These are phyloP conservation scores for Trypanosoma melophagium DNA, from an alignment of 208 protist genomes.

Conservation along the genomic window DNA sequence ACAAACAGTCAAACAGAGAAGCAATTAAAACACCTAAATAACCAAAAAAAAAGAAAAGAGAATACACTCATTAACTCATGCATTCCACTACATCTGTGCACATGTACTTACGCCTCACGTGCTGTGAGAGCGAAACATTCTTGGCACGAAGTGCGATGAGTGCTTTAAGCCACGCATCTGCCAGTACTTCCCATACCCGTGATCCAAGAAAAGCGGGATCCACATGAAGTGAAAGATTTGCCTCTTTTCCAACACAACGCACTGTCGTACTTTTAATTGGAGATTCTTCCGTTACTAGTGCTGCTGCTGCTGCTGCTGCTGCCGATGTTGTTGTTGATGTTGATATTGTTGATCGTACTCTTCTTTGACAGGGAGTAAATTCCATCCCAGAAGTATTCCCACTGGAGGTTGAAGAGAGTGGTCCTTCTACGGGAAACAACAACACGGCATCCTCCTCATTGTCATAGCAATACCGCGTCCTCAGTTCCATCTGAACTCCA, in stretches of 20 bases:
- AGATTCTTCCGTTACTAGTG: neutral
- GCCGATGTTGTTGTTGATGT: neutral
- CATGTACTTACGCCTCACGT: conserved; percentile 6
- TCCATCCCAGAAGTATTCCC: too few species aligned
- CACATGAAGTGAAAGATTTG: conserved; percentile 23
- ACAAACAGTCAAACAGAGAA: conserved; percentile 9
- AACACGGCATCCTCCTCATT: conserved; percentile 27
- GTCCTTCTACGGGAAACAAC: neutral
- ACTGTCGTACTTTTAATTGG: neutral
- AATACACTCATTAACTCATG: neutral
- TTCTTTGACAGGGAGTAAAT: too few species aligned
- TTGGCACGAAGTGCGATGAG: conserved; percentile 8
- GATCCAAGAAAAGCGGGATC: conserved; percentile 20
- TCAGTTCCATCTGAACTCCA: conserved; percentile 17
- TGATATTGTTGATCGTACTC: too few species aligned
- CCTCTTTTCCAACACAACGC: conserved; percentile 29
- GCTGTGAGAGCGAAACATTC: neutral
- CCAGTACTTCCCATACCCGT: conserved; percentile 33
- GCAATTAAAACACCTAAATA: neutral
- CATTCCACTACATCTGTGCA: neutral
- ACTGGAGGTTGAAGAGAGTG: too few species aligned
- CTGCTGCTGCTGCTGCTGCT: neutral
- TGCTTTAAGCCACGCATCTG: conserved; percentile 22
- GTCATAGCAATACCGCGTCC: conserved; percentile 27
- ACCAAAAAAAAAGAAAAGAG: neutral